Base-by-base conservation (phyloP, 2,329 filamentous ascomycete species). In the Ceratocystis harringtonii region DNA sequence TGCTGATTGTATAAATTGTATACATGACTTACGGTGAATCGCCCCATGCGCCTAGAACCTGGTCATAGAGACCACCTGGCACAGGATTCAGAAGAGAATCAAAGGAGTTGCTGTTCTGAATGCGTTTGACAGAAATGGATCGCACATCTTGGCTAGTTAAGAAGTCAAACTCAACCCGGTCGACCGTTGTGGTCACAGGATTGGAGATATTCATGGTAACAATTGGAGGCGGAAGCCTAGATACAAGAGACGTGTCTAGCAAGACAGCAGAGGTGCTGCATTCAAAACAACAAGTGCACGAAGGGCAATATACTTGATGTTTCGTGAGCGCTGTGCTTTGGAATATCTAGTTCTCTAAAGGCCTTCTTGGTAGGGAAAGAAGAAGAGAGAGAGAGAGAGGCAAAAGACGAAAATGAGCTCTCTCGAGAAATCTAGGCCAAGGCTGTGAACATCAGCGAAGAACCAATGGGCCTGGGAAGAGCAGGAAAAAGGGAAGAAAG, bases 61-160 rank as follows among this genome's bases (percentile, higher is more conserved):
- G 84, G 75, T 96, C 94, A 73, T 99, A 96, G 7, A 99, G 81
- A 74, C 94, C 94, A 67, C 91, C 91, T 15, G 91, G 89, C 8
- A 95, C 83, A 6, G 92, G 92, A 71, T 96, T 92, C 70, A 95
- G 81, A 66, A 96, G 84, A 67, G 85, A 90, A 76, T 97, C 94
- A 75, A 97, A 94, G n/a, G 94, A 96, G 70, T 84, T 89, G 63
- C 91, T 87, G 78, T 95, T 95, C 73, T 95, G 88, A 71, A 99
- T 95, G 76, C 86, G 85, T 79, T 94, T 94, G 70, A 96, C 94
- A 7, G 94, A 99, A 71, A 97, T 85, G 68, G 86, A 83, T 74
- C 86, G 86, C 73, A 99, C 91, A 75, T 99, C 92, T 68, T 87
- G 80, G 63, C 86, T 81, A 22, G 88, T 85, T 70, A 97, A 84